These are phyloP conservation scores for Colletotrichum sp. DNA, from an alignment of 2,329 filamentous ascomycete species.

Conservation along the genomic window DNA sequence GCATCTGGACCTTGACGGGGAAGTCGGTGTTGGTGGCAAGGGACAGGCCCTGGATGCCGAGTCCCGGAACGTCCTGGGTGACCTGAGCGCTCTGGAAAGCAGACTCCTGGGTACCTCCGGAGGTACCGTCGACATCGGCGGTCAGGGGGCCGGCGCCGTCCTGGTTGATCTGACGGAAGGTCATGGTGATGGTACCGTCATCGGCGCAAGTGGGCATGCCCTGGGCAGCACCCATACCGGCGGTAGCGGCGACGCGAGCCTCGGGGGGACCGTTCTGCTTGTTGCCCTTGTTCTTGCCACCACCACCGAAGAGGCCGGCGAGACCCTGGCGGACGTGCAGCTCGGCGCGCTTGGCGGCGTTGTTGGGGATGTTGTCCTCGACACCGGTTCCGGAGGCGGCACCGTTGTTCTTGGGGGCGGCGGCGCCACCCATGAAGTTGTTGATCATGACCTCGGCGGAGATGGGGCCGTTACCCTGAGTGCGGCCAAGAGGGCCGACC, in stretches of 20 bases:
- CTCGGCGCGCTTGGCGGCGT: constrained; percentile 20
- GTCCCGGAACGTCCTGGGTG: constrained; percentile 65
- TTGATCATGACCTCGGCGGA: constrained; percentile 61
- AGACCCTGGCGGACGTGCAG: constrained; percentile 29
- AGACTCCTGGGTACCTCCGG: constrained; percentile 62
- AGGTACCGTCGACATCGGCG: constrained; percentile 66
- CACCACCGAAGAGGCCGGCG: constrained; percentile 28
- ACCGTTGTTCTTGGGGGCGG: constrained; percentile 42
- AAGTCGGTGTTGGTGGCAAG: constrained; percentile 67
- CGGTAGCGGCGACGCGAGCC: constrained; percentile 56
- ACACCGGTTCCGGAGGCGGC: constrained; percentile 43
- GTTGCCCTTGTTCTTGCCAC: constrained; percentile 39
- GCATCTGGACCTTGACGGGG: constrained; percentile 69
- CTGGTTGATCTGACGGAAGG: constrained; percentile 75
- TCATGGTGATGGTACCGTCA: constrained; percentile 66
- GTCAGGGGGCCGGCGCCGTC: constrained; percentile 70
- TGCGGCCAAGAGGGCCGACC: constrained; percentile 67
- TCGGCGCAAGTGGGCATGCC: constrained; percentile 68
- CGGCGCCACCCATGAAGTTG: constrained; percentile 61
- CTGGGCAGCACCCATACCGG: constrained; percentile 55
- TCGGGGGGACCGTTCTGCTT: constrained; percentile 51
- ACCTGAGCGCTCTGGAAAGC: constrained; percentile 67
- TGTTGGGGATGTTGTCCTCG: constrained; percentile 46
- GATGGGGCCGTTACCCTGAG: constrained; percentile 63
- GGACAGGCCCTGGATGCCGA: constrained; percentile 61